A percentile compares a stretch with the other conserved stretches of the same genome.
phyloP scores from a whole-genome alignment of 192 early-diverging fungal species.

The Gonapodya sp. region DNA sequence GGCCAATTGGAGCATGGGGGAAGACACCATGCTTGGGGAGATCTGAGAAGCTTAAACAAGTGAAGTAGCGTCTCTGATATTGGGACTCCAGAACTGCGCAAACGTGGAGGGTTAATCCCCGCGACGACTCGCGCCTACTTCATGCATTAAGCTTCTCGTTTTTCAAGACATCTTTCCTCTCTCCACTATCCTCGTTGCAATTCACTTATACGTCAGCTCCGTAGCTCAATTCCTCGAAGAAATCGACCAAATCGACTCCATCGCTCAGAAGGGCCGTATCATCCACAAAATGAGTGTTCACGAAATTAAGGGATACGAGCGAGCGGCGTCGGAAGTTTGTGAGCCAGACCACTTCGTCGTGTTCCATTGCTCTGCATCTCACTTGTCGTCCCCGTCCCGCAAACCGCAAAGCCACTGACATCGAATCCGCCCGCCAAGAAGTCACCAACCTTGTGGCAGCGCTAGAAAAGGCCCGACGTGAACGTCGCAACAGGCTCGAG shows the following conservation, averaged over 20 bases:
- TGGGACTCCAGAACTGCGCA: too few relatives aligned
- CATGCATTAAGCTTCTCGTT: too few relatives aligned
- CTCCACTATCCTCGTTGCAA: too few relatives aligned
- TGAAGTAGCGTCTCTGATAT: too few relatives aligned
- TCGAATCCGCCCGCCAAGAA: not conserved
- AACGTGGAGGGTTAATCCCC: too few relatives aligned
- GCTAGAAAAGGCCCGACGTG: not conserved
- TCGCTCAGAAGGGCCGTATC: not conserved
- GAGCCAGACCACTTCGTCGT: not conserved
- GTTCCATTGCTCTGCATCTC: not conserved
- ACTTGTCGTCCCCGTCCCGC: not conserved
- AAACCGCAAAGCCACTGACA: not conserved
- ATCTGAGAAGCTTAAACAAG: too few relatives aligned
- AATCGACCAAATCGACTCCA: not conserved
- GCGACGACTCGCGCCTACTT: too few relatives aligned
- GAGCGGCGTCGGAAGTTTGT: not conserved
- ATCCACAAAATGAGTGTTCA: not conserved
- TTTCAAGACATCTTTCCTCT: too few relatives aligned
- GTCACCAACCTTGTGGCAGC: not conserved
- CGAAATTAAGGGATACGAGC: not conserved
- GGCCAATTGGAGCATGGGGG: too few relatives aligned
- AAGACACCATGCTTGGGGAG: too few relatives aligned
- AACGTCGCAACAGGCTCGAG: slow-evolving; percentile 5
- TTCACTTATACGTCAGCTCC: too few relatives aligned
- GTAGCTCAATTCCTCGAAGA: not conserved